Evolutionary conservation across 352 stramenopile genomes (phyloP), one percentile per base, ranked within the genome.

Genomic region (Thraustochytrium striatum): DNA sequence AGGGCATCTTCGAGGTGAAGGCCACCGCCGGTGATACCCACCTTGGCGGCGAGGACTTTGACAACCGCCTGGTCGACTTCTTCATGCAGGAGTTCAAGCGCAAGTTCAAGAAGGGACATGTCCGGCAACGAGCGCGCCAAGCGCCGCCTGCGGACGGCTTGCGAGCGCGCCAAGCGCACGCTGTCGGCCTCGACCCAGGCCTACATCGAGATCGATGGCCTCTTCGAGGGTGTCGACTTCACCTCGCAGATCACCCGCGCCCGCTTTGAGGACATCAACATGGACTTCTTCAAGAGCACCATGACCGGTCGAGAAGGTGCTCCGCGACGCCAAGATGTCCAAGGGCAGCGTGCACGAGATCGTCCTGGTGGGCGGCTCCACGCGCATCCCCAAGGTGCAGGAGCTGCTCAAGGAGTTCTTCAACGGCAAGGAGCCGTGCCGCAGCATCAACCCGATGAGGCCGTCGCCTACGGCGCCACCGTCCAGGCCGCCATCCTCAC

Each of bases 31-130:
- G 95, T 83, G 97, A 98, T 84, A 97, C n/a, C n/a, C n/a, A n/a
- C n/a, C n/a, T n/a, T n/a, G n/a, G n/a, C n/a, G n/a, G n/a, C n/a
- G n/a, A n/a, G n/a, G n/a, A n/a, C n/a, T n/a, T n/a, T n/a, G n/a
- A n/a, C n/a, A n/a, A n/a, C n/a, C n/a, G n/a, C n/a, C 97, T 99
- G 70, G 94, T 98, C 41, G 93, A 98, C 39, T 94, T 98, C 91
- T 98, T 95, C 82, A 88, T 92, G 73, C 89, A 95, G 82, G 88
- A 96, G 72, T 98, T 99, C 87, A 89, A 97, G 86, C 87, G 90
- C 81, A 93, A 96, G 86, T 92, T 88, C 82, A 83, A 83, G 83
- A 95, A 98, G 80, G n/a, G 91, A 98, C 78, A 89, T 98, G 44
- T 90, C 85, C 73, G 83, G 85, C 55, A 98, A 97, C 92, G 85